phyloP scores from a whole-genome alignment of 352 stramenopile species.

The Phytophthora pini region DNA sequence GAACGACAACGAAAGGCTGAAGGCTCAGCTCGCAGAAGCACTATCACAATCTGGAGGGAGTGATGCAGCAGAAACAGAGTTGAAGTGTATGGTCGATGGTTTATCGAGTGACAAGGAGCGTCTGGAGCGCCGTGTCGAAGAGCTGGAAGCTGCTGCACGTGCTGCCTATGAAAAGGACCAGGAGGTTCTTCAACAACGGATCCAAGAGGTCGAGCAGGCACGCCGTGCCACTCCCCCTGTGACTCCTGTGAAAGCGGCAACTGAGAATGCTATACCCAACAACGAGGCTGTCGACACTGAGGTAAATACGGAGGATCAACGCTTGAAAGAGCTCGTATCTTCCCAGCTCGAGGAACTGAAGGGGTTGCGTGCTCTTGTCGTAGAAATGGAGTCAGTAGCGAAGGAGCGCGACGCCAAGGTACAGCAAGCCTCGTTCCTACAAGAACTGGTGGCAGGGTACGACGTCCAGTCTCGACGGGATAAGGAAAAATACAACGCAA shows the following conservation, averaged over 20 bases:
- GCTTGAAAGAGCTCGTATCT: constrained; percentile 34
- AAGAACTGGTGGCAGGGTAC: constrained; percentile 36
- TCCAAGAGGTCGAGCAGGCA: constrained; percentile 37
- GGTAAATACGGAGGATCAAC: constrained; percentile 29
- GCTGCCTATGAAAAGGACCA: constrained; percentile 39
- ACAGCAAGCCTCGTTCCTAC: constrained; percentile 31
- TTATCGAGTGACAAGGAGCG: constrained; percentile 25
- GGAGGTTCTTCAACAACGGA: constrained; percentile 36
- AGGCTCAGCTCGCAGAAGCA: constrained; percentile 35
- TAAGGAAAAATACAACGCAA: constrained; percentile 46
- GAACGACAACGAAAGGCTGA: constrained; percentile 45
- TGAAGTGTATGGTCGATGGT: constrained; percentile 12
- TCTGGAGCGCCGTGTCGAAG: constrained; percentile 25
- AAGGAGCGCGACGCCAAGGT: constrained; percentile 40
- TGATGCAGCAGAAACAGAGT: constrained; percentile 7
- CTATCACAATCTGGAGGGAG: constrained; percentile 3
- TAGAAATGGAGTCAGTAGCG: constrained; percentile 42
- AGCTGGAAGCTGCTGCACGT: constrained; percentile 38
- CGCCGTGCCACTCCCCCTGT: constrained; percentile 20
- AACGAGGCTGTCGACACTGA: constrained; percentile 9
- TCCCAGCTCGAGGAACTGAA: constrained; percentile 44
- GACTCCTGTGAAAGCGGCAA: constrained; percentile 7
- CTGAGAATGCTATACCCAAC: constrained; percentile 7
- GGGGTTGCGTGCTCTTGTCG: constrained; percentile 39
- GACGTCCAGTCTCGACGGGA: constrained; percentile 34